phyloP scores from a whole-genome alignment of 306 rosid species.

The Castanea crenata region DNA sequence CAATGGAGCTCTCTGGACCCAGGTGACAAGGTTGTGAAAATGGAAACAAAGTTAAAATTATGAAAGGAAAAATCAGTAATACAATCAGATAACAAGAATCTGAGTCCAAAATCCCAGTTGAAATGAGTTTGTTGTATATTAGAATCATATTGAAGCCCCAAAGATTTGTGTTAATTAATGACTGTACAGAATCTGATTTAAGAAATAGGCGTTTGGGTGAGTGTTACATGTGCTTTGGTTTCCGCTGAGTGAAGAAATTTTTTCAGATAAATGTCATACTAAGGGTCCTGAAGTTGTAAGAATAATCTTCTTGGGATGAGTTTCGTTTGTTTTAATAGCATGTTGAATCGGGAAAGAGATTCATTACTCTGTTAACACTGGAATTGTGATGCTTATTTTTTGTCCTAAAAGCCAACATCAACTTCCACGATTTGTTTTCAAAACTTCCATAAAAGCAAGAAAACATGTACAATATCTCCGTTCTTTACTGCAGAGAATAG shows the following conservation, averaged over 20 bases:
- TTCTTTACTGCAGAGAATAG: too few species aligned
- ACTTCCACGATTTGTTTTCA: neutral
- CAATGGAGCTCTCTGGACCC: slow-evolving; percentile 99
- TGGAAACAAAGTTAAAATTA: neutral
- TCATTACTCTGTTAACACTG: neutral
- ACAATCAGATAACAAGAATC: slow-evolving; percentile 15
- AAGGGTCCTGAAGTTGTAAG: slow-evolving; percentile 26
- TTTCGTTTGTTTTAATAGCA: slow-evolving; percentile 30
- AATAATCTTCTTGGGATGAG: slow-evolving; percentile 37
- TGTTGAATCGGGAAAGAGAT: slow-evolving; percentile 11
- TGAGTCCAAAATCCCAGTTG: slow-evolving; percentile 7
- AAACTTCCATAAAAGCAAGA: neutral
- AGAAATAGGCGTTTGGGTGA: slow-evolving; percentile 33
- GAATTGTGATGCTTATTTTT: neutral
- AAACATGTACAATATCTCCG: too few species aligned
- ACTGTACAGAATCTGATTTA: slow-evolving; percentile 48
- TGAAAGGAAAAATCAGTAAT: slow-evolving; percentile 8
- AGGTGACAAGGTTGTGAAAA: slow-evolving; percentile 36
- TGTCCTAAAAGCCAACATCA: neutral
- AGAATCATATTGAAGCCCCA: slow-evolving; percentile 32
- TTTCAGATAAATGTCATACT: slow-evolving; percentile 22
- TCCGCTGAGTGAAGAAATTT: slow-evolving; percentile 1
- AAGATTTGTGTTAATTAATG: slow-evolving; percentile 30
- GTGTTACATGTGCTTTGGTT: slow-evolving; percentile 22
- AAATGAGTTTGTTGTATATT: slow-evolving; percentile 41